A percentile compares a stretch with the other conserved stretches of the same genome.
These are phyloP conservation scores for Neocucurbitaria cava DNA, from an alignment of 2,329 filamentous ascomycete genomes.

Conservation along the genomic window DNA sequence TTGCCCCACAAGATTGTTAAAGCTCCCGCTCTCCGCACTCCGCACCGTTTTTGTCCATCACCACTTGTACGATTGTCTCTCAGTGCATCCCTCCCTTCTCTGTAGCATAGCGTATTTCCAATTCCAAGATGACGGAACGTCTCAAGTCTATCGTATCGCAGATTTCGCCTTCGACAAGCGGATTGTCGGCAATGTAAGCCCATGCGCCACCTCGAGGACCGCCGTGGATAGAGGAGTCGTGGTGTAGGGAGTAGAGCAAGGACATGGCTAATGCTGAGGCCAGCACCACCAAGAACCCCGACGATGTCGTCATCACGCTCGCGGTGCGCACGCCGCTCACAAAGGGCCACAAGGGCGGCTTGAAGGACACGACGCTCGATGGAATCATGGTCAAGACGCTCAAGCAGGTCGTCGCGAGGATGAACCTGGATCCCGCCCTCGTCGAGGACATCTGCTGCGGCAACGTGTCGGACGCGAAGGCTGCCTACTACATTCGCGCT, in stretches of 20 bases:
- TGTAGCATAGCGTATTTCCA: too few relatives aligned
- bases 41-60: slow-evolving; percentile 2
- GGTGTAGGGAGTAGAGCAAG: too few relatives aligned
- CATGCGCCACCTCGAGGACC: slow-evolving; percentile 7
- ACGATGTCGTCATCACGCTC: slow-evolving; percentile 95
- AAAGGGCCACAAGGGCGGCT: slow-evolving; percentile 88
- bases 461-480: slow-evolving; percentile 87
- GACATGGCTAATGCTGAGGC: slow-evolving; percentile 10
- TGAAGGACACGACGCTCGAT: slow-evolving; percentile 93
- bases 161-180: slow-evolving; percentile 74
- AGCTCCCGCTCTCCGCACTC: slow-evolving; percentile 24
- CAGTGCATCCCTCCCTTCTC: background rate
- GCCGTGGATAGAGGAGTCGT: background rate
- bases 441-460: slow-evolving; percentile 92
- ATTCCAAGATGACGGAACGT: slow-evolving; percentile 67
- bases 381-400: slow-evolving; percentile 83
- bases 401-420: slow-evolving; percentile 69
- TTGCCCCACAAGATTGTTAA: slow-evolving; percentile 25
- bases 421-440: slow-evolving; percentile 78
- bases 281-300: slow-evolving; percentile 89
- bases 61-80: background rate
- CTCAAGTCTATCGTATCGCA: slow-evolving; percentile 89
- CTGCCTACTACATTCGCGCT: slow-evolving; percentile 89
- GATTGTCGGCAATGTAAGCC: slow-evolving; percentile 78
- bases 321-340: slow-evolving; percentile 87